Conservation (phyloP, 1,284 basidiomycete genomes). For the Amylostereum areolatum region DNA sequence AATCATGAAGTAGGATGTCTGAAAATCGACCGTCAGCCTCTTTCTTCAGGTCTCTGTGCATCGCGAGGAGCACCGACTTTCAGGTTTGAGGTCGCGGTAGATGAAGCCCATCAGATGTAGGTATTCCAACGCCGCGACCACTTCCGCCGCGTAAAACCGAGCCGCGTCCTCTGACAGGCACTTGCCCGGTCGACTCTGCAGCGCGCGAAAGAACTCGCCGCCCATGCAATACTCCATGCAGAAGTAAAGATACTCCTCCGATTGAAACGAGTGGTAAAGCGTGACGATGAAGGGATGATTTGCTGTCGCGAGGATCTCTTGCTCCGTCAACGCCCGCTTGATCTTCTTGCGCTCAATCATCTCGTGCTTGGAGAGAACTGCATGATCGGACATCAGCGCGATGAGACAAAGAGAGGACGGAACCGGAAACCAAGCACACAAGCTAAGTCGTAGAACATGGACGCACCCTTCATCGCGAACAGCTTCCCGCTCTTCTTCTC, state of each 20-base stretch:
- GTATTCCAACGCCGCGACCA: slow-evolving; percentile 96
- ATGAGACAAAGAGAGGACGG: not conserved
- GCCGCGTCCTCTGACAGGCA: slow-evolving; percentile 94
- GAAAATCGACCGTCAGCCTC: slow-evolving; percentile 5
- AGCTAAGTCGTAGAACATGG: not conserved
- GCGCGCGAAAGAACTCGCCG: slow-evolving; percentile 96
- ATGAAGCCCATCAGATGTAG: slow-evolving; percentile 99
- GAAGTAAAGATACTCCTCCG: slow-evolving; percentile 94
- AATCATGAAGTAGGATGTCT: slow-evolving; percentile 99
- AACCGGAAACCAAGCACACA: not conserved
- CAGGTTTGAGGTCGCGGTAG: slow-evolving; percentile 98
- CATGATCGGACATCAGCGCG: slow-evolving; percentile 4
- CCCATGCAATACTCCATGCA: slow-evolving; percentile 99
- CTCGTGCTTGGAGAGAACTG: slow-evolving; percentile 94
- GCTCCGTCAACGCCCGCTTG: slow-evolving; percentile 93
- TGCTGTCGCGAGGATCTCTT: slow-evolving; percentile 93
- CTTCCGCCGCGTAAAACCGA: slow-evolving; percentile 98
- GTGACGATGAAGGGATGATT: slow-evolving; percentile 99
- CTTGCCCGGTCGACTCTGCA: slow-evolving; percentile 93
- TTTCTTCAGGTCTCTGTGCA: slow-evolving; percentile 6
- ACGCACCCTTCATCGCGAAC: slow-evolving; percentile 93
- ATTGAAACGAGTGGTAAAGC: slow-evolving; percentile 96
- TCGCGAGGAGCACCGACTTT: slow-evolving; percentile 64
- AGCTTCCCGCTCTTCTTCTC: slow-evolving; percentile 94
- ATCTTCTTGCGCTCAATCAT: slow-evolving; percentile 99